Percentiles rank a stretch among this genome's conserved stretches.
Evolutionary conservation across 352 stramenopile genomes (phyloP).

Genomic region (Pythium oligandrum): DNA sequence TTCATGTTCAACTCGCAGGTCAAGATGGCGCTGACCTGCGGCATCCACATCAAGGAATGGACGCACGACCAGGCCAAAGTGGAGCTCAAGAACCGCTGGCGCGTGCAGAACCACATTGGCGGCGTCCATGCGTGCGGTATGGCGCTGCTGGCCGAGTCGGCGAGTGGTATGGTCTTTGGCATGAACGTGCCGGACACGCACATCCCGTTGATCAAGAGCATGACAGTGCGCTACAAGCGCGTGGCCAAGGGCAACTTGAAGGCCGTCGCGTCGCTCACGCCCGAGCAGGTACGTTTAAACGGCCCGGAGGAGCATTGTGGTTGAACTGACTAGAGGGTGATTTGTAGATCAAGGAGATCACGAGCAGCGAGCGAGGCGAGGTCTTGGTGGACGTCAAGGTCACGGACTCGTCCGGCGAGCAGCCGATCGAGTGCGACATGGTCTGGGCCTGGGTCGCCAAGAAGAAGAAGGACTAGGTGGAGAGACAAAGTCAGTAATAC

Average conservation of each 20-base stretch:
- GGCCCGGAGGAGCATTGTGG: too few relatives aligned
- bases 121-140: slow-evolving; percentile 85
- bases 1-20: slow-evolving; percentile 81
- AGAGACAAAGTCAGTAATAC: too few relatives aligned
- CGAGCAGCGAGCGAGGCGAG: slow-evolving; percentile 65
- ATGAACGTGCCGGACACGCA: slow-evolving; percentile 84
- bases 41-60: slow-evolving; percentile 70
- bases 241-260: slow-evolving; percentile 63
- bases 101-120: slow-evolving; percentile 88
- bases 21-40: slow-evolving; percentile 76
- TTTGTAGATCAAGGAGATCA: slow-evolving; percentile 45
- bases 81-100: slow-evolving; percentile 60
- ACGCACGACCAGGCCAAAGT: slow-evolving; percentile 37
- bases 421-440: slow-evolving; percentile 82
- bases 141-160: slow-evolving; percentile 77
- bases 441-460: slow-evolving; percentile 84
- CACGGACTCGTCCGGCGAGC: slow-evolving; percentile 62
- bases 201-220: slow-evolving; percentile 80
- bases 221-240: slow-evolving; percentile 77
- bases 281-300: slow-evolving; percentile 40
- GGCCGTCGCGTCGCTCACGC: slow-evolving; percentile 63
- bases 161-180: slow-evolving; percentile 79
- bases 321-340: too few relatives aligned
- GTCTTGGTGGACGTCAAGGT: slow-evolving; percentile 67
- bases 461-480: slow-evolving; percentile 24